Base-by-base conservation (phyloP, 176 grass and related monocot genomes). In the Cenchrus americanus region DNA sequence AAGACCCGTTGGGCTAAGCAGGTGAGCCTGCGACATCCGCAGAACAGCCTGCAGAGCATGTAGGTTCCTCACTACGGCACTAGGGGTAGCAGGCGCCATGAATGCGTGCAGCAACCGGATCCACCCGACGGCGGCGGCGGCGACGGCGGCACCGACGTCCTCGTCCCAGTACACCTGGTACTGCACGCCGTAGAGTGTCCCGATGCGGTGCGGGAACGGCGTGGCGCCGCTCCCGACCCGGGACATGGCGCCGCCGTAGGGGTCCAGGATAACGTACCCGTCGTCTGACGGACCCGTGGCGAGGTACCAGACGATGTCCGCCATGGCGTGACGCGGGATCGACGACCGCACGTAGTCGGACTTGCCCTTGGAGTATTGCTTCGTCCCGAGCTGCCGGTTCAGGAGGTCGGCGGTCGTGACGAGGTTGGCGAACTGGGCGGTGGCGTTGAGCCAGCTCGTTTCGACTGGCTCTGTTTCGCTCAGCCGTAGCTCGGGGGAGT, bases 191-290 rank as follows among this genome's bases (percentile, higher is more conserved):
- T 90, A 94, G 1, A 97, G 80, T 10, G 76, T 83, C 3, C 87
- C 81, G 0, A 54, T 83, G 3, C 94, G 85, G 43, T 97, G 88
- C 0, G 94, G 88, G 75, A 92, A 97, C 7, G 92, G 86, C 11
- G 81, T 81, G 3, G 73, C 50, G 5, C 9, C 10, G 11, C 73
- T 50, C 2, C 3, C 47, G 26, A 85, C 2, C 17, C 90, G 77
- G 2, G 58, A 66, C 94, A 94, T 94, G 37, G 83, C 85, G 1
- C 86, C 92, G 7, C 92, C 92, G 57, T 94, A 97, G 0, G 90
- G 90, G 68, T 97, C 90, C 2, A 90, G 64, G 62, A 82, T 72
- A 19, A 94, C 67, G 26, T 75, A 85, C 13, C 86, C 90, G 42
- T 9, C 46, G 3, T 21, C 48, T 10, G 19, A 9, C 0, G 63